Evolutionary conservation across 179 eudicot genomes (phyloP), one percentile per base, ranked within the genome.

Genomic region (Spinacia oleracea): DNA sequence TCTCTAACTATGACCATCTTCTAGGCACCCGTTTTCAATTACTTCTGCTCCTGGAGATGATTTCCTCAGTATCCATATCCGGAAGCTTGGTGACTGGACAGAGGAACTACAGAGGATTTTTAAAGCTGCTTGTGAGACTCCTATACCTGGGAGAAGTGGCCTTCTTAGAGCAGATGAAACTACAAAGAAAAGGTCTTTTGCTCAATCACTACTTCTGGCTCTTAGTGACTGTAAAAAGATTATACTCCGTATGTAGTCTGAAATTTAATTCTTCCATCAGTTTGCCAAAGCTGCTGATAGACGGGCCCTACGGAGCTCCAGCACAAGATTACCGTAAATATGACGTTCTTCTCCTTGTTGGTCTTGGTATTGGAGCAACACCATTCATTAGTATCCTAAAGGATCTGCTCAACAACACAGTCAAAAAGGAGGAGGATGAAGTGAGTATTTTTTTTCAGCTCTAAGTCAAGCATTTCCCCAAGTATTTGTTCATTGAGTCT

Each of bases 281-380:
- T 83, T 83, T 96, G 87, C 99, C 99, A 20, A 91, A 88, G 91
- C 90, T 96, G 60, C 79, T 83, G 75, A 96, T 96, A 82, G 99
- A 96, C 70, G 99, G 99, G 75, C 99, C 99, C 34, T 96, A 96
- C 60, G 99, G 98, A 77, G 99, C 98, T 84, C 98, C 99, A 68
- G 99, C 99, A 62, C 97, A 96, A 88, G 97, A 96, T 81, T 96
- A 96, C 74, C 84, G 82, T 31, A 93, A 93, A 72, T 96, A 96
- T 73, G 99, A 96, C 81, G 98, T 96, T 53, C 88, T 96, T 50
- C 87, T 96, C 68, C 96, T 96, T 72, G 98, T 89, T 70, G 99
- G 99, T 40, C 92, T 91, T 62, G 99, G 99, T 62, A 96, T 93
- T 67, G 99, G 99, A 78, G 99, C 98, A 79, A 93, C 99, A 62